phyloP scores from a whole-genome alignment of 192 early-diverging fungal genomes.

The Chytriomyces hyalinus region DNA sequence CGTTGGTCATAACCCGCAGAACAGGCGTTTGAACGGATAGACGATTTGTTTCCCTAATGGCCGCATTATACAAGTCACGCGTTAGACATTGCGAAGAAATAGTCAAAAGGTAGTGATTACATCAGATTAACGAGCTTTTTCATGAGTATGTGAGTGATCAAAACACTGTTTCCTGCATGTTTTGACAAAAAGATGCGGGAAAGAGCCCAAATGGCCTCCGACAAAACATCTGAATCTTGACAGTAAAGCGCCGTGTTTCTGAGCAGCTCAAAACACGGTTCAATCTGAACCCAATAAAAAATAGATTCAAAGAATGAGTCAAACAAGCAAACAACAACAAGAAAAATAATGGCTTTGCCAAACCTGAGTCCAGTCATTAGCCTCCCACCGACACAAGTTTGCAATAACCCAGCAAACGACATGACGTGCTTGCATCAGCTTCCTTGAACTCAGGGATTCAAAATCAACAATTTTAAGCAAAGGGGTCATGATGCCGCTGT shows the following conservation, averaged over 20 bases:
- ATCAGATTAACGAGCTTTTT: constrained; percentile 8
- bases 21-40: constrained; percentile 29
- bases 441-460: background rate
- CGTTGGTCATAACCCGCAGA: constrained; percentile 40
- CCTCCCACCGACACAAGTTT: constrained; percentile 42
- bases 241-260: constrained; percentile 18
- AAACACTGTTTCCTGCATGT: constrained; percentile 6
- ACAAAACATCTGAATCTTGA: constrained; percentile 36
- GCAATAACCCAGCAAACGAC: constrained; percentile 43
- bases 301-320: background rate
- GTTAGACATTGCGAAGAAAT: background rate
- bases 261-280: constrained; percentile 25
- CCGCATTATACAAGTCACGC: no score
- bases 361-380: constrained; percentile 38
- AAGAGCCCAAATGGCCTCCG: constrained; percentile 41
- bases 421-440: constrained; percentile 25
- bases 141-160: constrained; percentile 1
- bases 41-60: constrained; percentile 3
- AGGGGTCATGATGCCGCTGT: constrained; percentile 28
- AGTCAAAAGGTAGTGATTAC: background rate
- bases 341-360: background rate
- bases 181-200: constrained; percentile 36
- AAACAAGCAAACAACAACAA: background rate
- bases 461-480: constrained; percentile 16
- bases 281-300: background rate